These are phyloP conservation scores for Erodium trifolium DNA, from an alignment of 441 rosid genomes.

Conservation along the genomic window DNA sequence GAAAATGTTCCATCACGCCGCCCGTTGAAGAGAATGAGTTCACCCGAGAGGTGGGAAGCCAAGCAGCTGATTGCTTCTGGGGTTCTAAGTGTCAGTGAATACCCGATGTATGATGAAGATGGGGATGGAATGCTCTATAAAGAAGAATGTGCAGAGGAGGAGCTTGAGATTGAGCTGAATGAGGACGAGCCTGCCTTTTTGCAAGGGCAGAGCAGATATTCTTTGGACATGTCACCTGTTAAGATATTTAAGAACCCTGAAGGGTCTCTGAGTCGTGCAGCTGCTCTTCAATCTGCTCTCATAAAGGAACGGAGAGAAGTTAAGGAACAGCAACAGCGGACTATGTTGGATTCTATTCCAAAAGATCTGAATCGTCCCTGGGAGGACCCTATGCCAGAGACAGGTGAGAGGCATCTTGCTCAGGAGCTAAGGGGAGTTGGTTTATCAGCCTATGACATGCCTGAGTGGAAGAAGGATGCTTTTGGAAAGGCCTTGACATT, in stretches of 20 bases:
- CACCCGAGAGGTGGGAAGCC: conserved; percentile 87
- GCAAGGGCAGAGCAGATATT: conserved; percentile 75
- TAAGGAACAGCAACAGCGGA: conserved; percentile 74
- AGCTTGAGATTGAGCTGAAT: conserved; percentile 83
- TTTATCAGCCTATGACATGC: conserved; percentile 75
- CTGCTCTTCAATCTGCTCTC: conserved; percentile 86
- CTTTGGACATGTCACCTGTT: conserved; percentile 82
- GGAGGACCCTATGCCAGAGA: conserved; percentile 92
- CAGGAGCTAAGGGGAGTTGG: conserved; percentile 87
- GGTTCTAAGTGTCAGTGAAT: conserved; percentile 46
- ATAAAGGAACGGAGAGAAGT: conserved; percentile 79
- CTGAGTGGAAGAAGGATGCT: conserved; percentile 90
- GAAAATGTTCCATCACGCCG: conserved; percentile 47
- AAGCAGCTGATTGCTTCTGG: conserved; percentile 83
- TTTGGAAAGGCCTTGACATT: conserved; percentile 66
- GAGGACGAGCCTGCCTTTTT: conserved; percentile 85
- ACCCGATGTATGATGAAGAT: conserved; percentile 71
- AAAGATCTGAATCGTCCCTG: conserved; percentile 88
- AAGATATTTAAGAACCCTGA: conserved; percentile 87
- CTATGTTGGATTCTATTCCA: conserved; percentile 77
- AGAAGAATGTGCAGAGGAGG: conserved; percentile 90
- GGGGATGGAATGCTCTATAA: conserved; percentile 73
- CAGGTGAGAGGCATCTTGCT: conserved; percentile 88
- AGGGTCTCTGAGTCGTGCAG: conserved; percentile 85
- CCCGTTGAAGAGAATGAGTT: conserved; percentile 77